Percentiles rank a stretch among this genome's conserved stretches.
These are phyloP conservation scores for Sextonia rubra DNA, from an alignment of 164 flowering plant species.

Conservation along the genomic window DNA sequence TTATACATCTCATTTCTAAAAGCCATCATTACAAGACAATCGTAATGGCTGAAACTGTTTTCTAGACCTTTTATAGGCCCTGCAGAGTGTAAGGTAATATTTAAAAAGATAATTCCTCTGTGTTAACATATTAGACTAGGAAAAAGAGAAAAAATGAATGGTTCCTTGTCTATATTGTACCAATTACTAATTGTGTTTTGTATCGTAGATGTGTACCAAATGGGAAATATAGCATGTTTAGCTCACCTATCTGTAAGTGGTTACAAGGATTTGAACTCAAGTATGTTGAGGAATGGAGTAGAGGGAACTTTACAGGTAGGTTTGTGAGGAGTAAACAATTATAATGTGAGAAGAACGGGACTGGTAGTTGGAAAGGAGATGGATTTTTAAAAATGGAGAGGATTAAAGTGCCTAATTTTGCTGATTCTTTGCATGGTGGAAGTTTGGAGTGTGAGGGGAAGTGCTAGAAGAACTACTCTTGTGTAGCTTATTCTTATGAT, in stretches of 20 bases:
- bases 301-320: constrained; percentile 14
- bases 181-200: background rate
- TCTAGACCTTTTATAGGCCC: no score
- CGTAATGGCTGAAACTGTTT: no score
- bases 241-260: constrained; percentile 13
- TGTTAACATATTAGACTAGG: no score
- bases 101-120: no score
- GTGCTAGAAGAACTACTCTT: constrained; percentile 16
- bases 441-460: background rate
- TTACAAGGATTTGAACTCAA: constrained; percentile 13
- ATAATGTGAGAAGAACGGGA: constrained; percentile 12
- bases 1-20: no score
- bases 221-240: constrained; percentile 9
- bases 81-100: no score
- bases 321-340: constrained; percentile 14
- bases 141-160: constrained; percentile 4
- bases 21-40: no score
- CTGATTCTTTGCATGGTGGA: background rate
- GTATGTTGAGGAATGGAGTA: constrained; percentile 3
- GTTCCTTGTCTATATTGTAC: background rate
- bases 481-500: constrained; percentile 6
- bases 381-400: constrained; percentile 1
- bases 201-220: constrained; percentile 14
- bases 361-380: background rate
- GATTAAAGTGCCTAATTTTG: constrained; percentile 13